Percentiles rank a stretch among this genome's conserved stretches.
phyloP scores from a whole-genome alignment of 495 filamentous ascomycete species.

The Oidiodendron maius region DNA sequence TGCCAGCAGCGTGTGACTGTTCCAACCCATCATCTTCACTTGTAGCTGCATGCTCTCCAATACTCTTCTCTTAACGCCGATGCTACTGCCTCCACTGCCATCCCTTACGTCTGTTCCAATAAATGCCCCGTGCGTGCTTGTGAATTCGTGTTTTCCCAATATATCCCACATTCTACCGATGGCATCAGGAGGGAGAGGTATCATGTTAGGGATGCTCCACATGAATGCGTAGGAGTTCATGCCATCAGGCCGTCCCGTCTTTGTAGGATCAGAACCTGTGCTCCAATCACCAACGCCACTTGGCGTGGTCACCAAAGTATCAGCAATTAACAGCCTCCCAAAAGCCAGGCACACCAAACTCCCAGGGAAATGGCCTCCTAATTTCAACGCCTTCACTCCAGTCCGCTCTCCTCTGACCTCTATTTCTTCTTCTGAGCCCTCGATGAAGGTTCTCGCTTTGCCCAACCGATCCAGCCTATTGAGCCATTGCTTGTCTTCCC shows the following conservation, averaged over 20 bases:
- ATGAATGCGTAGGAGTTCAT: conserved; percentile 65
- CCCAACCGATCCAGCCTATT: conserved; percentile 27
- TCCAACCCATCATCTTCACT: conserved; percentile 48
- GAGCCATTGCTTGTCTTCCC: conserved; percentile 59
- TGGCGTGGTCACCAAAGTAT: conserved; percentile 64
- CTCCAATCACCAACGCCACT: conserved; percentile 39
- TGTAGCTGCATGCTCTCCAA: conserved; percentile 74
- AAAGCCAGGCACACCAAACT: conserved; percentile 49
- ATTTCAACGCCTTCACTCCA: conserved; percentile 57
- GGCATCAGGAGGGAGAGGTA: conserved; percentile 56
- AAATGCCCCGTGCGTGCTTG: conserved; percentile 62
- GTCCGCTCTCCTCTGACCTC: conserved; percentile 30
- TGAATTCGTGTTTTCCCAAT: conserved; percentile 52
- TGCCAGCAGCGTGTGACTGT: conserved; percentile 37
- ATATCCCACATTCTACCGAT: conserved; percentile 47
- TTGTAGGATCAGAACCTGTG: conserved; percentile 15
- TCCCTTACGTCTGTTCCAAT: conserved; percentile 45
- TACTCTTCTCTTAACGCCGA: conserved; percentile 53
- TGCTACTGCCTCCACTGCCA: conserved; percentile 11
- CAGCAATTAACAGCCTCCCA: conserved; percentile 58
- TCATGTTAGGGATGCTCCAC: conserved; percentile 79
- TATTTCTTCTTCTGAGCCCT: conserved; percentile 28
- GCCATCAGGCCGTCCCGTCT: conserved; percentile 41
- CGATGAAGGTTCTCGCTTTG: conserved; percentile 36
- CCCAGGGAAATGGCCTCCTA: conserved; percentile 72